Conservation (phyloP, 768 basidiomycete species). For the Dacryopinax primogenitus region DNA sequence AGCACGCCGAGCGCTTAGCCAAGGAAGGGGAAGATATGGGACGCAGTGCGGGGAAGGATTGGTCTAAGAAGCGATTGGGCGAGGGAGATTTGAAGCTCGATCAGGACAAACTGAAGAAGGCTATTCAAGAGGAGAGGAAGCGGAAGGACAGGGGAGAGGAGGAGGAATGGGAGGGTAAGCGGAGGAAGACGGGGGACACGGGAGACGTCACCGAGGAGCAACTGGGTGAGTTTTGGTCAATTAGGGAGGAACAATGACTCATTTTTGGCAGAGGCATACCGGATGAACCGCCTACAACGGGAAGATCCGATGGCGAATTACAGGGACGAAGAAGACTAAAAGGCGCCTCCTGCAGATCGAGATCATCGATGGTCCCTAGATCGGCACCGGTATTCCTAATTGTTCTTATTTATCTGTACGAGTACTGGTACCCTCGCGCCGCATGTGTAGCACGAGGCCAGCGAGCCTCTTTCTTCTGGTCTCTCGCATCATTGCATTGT, state of each 20-base stretch:
- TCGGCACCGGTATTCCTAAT: too few relatives aligned
- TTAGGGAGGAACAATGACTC: neutral
- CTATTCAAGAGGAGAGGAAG: conserved; percentile 69
- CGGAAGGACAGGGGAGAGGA: conserved; percentile 48
- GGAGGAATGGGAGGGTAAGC: conserved; percentile 47
- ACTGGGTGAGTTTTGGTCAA: conserved; percentile 19
- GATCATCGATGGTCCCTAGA: too few relatives aligned
- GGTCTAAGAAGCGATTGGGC: conserved; percentile 63
- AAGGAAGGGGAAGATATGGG: conserved; percentile 28
- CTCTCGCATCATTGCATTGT: neutral
- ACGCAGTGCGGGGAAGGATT: conserved; percentile 40
- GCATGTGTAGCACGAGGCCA: neutral
- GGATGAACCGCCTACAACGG: conserved; percentile 52
- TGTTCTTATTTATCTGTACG: too few relatives aligned
- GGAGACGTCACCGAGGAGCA: conserved; percentile 72
- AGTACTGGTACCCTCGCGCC: too few relatives aligned
- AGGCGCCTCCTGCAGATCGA: too few relatives aligned
- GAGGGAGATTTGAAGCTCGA: conserved; percentile 73
- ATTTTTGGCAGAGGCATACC: conserved; percentile 56
- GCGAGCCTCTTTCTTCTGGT: neutral
- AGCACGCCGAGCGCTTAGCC: neutral
- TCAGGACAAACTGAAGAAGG: conserved; percentile 51
- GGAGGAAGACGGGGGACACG: conserved; percentile 36
- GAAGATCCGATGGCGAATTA: conserved; percentile 95
- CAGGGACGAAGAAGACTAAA: conserved; percentile 42